A percentile compares a stretch with the other conserved stretches of the same genome.
phyloP scores from a whole-genome alignment of 2,329 filamentous ascomycete species.

The Aspergillus sp. region DNA sequence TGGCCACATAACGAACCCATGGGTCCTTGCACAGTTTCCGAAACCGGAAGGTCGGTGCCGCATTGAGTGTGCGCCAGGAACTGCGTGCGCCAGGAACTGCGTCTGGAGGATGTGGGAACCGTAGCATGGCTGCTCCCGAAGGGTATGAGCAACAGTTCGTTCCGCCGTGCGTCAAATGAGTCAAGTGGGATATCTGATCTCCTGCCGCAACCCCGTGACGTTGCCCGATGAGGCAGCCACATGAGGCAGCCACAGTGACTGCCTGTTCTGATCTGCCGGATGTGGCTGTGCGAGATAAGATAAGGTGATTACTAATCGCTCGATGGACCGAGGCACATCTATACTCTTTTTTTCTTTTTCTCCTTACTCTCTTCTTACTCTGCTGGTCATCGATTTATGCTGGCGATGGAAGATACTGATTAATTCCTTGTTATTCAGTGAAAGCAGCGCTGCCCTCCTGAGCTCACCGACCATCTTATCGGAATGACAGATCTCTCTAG shows the following conservation, averaged over 20 bases:
- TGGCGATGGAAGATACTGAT: too few species aligned
- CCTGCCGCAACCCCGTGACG: not conserved
- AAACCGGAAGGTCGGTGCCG: too few species aligned
- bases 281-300: slow-evolving; percentile 1
- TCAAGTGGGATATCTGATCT: not conserved
- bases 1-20: too few species aligned
- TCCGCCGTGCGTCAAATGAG: not conserved
- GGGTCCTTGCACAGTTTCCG: too few species aligned
- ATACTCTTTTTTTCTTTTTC: not conserved
- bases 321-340: not conserved
- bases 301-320: not conserved
- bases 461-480: not conserved
- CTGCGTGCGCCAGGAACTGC: too few species aligned
- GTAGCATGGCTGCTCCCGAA: too few species aligned
- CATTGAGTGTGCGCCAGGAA: too few species aligned
- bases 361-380: not conserved
- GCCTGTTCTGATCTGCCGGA: not conserved
- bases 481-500: slow-evolving; percentile 11
- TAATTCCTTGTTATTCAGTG: not conserved
- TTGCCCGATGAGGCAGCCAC: not conserved
- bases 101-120: too few species aligned
- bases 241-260: not conserved
- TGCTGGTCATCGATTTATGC: not conserved
- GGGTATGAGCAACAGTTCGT: not conserved
- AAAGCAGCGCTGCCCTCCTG: not conserved